phyloP scores from a whole-genome alignment of 345 rosid species.

The Sapria himalayana region DNA sequence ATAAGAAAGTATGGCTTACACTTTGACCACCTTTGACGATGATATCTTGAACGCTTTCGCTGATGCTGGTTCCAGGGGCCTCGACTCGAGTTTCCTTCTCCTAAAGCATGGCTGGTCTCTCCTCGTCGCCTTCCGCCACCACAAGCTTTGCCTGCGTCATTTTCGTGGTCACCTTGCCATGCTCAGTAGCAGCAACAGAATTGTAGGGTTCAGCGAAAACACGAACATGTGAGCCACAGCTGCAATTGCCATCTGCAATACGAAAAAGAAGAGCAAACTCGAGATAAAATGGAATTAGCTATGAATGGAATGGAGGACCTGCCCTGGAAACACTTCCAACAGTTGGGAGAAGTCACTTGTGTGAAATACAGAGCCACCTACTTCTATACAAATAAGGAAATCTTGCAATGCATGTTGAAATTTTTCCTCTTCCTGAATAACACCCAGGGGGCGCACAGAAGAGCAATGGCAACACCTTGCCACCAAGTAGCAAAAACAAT shows the following conservation, averaged over 20 bases:
- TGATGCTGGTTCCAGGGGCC: slow-evolving; percentile 60
- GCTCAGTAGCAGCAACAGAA: slow-evolving; percentile 16
- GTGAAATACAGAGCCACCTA: no score
- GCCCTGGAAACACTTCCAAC: no score
- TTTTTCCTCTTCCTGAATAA: slow-evolving; percentile 43
- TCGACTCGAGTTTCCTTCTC: slow-evolving; percentile 27
- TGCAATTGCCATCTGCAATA: slow-evolving; percentile 60
- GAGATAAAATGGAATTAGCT: not conserved
- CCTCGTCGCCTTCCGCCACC: slow-evolving; percentile 14
- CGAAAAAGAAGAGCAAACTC: not conserved
- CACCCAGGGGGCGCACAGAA: slow-evolving; percentile 32
- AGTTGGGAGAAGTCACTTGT: no score
- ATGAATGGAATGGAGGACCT: no score
- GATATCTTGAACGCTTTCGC: slow-evolving; percentile 69
- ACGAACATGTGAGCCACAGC: slow-evolving; percentile 65
- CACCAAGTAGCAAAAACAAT: slow-evolving; percentile 93
- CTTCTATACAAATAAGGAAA: slow-evolving; percentile 69
- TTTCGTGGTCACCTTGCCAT: slow-evolving; percentile 20
- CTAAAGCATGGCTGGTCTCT: slow-evolving; percentile 19
- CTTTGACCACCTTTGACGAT: slow-evolving; percentile 61
- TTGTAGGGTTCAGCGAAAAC: slow-evolving; percentile 49
- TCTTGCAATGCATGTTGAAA: slow-evolving; percentile 45
- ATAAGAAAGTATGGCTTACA: slow-evolving; percentile 13
- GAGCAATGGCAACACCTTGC: slow-evolving; percentile 72
- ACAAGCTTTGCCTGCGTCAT: slow-evolving; percentile 20